Percentiles rank a stretch among this genome's conserved stretches.
phyloP scores from a whole-genome alignment of 2,329 filamentous ascomycete species.

The Calonectria crousiana region DNA sequence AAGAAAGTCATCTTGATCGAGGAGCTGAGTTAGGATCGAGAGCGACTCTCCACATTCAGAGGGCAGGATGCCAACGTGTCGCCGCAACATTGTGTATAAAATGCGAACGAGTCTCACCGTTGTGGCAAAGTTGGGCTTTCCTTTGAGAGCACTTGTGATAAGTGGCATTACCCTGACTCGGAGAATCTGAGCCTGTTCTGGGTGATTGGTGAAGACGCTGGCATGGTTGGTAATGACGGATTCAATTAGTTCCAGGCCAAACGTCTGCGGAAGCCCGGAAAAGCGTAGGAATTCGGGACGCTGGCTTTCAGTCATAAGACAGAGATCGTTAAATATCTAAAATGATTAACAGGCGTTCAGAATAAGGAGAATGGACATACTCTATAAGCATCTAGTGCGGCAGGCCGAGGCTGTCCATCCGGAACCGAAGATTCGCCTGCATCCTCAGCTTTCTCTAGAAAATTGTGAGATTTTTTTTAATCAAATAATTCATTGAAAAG shows the following conservation, averaged over 20 bases:
- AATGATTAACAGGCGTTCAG: constrained; percentile 21
- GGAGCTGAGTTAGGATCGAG: constrained; percentile 83
- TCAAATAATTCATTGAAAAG: not conserved
- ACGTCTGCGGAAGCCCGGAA: constrained; percentile 81
- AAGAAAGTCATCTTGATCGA: constrained; percentile 84
- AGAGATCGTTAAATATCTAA: constrained; percentile 91
- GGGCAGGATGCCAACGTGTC: constrained; percentile 80
- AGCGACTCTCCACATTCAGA: constrained; percentile 87
- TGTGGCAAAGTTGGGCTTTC: constrained; percentile 82
- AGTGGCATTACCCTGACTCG: constrained; percentile 85
- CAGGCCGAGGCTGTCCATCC: constrained; percentile 75
- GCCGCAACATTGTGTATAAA: constrained; percentile 82
- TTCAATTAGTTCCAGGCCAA: constrained; percentile 92
- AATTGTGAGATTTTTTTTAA: constrained; percentile 28
- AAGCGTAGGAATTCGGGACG: constrained; percentile 86
- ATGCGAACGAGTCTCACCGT: constrained; percentile 87
- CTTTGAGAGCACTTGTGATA: constrained; percentile 81
- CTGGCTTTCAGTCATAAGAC: constrained; percentile 86
- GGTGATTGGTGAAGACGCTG: constrained; percentile 81
- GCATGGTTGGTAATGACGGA: constrained; percentile 89
- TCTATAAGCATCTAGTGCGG: constrained; percentile 87
- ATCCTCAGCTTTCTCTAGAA: constrained; percentile 59
- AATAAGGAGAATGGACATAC: constrained; percentile 53
- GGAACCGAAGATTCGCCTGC: constrained; percentile 77
- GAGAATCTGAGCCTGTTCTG: constrained; percentile 84